Base-by-base conservation (phyloP, 2,329 filamentous ascomycete species). In the Penicillium brevicompactum region DNA sequence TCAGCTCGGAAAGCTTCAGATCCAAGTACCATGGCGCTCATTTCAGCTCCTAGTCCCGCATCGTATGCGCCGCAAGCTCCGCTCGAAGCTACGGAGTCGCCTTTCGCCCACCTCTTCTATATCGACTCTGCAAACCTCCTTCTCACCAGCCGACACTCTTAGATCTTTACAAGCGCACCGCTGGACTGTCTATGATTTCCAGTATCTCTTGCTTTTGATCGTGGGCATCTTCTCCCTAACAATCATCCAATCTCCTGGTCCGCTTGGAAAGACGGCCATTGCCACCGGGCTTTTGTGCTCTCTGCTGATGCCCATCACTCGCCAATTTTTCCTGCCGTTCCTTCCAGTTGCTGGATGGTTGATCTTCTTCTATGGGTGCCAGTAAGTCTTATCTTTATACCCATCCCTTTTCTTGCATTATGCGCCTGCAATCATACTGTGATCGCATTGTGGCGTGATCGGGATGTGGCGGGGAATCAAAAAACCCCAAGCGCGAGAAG, bases 251-350 rank as follows among this genome's bases (percentile, higher is more conserved):
- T 83, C 80, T 11, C 86, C 91, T 0, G 91, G 91, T 1, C 89
- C 91, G 0, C 74, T 93, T 52, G 77, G 88, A 61, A 97, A 96
- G 82, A 87, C 88, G 1, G 82, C 86, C 46, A 84, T 88, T 41
- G 82, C 91, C 13, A 81, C 87, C 1, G 79, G 85, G 50, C 81
- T 92, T 58, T 79, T 88, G 56, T 79, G 86, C 63, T 85, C 92
- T 31, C 79, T 96, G 38, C 79, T 93, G 43, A 84, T 96, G 74
- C 93, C 93, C 6, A 83, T 91, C 48, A 95, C 92, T 3, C 84
- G 91, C 61, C 93, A 97, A 73, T 96, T 97, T 74, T 91, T 96
- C 71, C 80, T 96, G 41, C 92, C 93, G 9, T 92, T 92, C 50
- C 80, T 94, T 56, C 88, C 91, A 6, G 91, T 96, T 61, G 88